These are phyloP conservation scores for Mycena citricolor DNA, from an alignment of 1,284 basidiomycete species.

Conservation along the genomic window DNA sequence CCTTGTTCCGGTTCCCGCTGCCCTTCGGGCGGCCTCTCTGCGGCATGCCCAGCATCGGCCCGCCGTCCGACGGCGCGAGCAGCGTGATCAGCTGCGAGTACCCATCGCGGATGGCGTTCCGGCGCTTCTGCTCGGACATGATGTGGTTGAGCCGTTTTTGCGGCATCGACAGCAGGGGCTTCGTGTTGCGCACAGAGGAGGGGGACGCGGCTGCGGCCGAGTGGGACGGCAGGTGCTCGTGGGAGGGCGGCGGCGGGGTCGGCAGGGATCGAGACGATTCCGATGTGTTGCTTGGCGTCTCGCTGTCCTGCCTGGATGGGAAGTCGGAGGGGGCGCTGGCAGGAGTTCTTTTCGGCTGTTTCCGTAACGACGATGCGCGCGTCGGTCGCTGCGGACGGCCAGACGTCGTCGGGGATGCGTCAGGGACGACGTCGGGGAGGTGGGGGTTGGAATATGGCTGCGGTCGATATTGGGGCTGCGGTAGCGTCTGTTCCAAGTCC, in stretches of 20 bases:
- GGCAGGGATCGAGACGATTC: too few species aligned
- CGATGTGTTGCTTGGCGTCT: constrained; percentile 33
- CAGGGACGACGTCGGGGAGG: constrained; percentile 44
- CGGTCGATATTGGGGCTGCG: constrained; percentile 19
- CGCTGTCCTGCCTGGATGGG: constrained; percentile 24
- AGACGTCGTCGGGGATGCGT: constrained; percentile 41
- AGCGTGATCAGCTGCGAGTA: constrained; percentile 81
- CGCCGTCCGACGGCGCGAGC: constrained; percentile 67
- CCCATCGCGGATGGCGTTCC: constrained; percentile 86
- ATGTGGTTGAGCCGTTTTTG: constrained; percentile 94
- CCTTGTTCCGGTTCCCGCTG: constrained; percentile 53
- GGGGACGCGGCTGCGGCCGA: constrained; percentile 1
- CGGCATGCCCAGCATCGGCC: constrained; percentile 66
- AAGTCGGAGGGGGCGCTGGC: constrained; percentile 7
- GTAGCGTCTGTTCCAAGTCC: constrained; percentile 42
- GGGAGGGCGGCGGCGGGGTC: too few species aligned
- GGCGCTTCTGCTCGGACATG: constrained; percentile 87
- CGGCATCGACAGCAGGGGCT: constrained; percentile 73
- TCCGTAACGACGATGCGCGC: constrained; percentile 25
- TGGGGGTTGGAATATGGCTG: constrained; percentile 48
- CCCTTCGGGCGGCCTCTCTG: constrained; percentile 77
- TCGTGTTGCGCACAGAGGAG: constrained; percentile 29
- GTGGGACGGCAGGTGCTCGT: too few species aligned
- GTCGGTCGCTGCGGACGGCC: constrained; percentile 27
- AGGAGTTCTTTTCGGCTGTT: constrained; percentile 4